Percentiles rank a stretch among this genome's conserved stretches.
These are phyloP conservation scores for Jackrogersella minutella DNA, from an alignment of 495 filamentous ascomycete species.

Conservation along the genomic window DNA sequence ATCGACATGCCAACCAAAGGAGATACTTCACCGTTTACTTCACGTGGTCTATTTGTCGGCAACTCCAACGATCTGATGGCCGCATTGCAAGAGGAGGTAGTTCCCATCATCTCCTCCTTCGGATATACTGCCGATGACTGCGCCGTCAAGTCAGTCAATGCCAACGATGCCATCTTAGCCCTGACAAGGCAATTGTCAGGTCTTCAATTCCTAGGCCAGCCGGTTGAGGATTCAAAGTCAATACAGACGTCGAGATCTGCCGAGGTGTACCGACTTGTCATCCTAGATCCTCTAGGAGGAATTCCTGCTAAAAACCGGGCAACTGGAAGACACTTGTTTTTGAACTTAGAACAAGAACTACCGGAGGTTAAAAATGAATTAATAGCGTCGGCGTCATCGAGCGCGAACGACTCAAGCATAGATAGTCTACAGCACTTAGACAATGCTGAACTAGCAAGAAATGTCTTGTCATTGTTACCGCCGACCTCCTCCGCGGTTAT, in stretches of 20 bases:
- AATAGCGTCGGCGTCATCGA: slow-evolving; percentile 7
- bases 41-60: slow-evolving; percentile 48
- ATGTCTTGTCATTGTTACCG: slow-evolving; percentile 78
- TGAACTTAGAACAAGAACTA: slow-evolving; percentile 95
- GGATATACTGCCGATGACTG: slow-evolving; percentile 71
- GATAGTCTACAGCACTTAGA: slow-evolving; percentile 60
- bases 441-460: slow-evolving; percentile 75
- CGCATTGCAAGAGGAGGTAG: slow-evolving; percentile 75
- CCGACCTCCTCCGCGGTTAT: slow-evolving; percentile 85
- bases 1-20: slow-evolving; percentile 29
- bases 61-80: slow-evolving; percentile 67
- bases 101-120: slow-evolving; percentile 78
- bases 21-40: slow-evolving; percentile 35
- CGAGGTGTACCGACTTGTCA: slow-evolving; percentile 83
- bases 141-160: slow-evolving; percentile 60
- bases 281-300: slow-evolving; percentile 88
- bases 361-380: slow-evolving; percentile 70
- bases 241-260: slow-evolving; percentile 59
- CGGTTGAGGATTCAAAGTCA: slow-evolving; percentile 55
- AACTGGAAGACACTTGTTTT: slow-evolving; percentile 81
- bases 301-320: slow-evolving; percentile 75
- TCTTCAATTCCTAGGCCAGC: slow-evolving; percentile 48
- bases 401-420: slow-evolving; percentile 5
- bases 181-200: slow-evolving; percentile 77
- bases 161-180: slow-evolving; percentile 74